These are phyloP conservation scores for Sclerotiophoma versabilis DNA, from an alignment of 2,329 filamentous ascomycete genomes.

Conservation along the genomic window DNA sequence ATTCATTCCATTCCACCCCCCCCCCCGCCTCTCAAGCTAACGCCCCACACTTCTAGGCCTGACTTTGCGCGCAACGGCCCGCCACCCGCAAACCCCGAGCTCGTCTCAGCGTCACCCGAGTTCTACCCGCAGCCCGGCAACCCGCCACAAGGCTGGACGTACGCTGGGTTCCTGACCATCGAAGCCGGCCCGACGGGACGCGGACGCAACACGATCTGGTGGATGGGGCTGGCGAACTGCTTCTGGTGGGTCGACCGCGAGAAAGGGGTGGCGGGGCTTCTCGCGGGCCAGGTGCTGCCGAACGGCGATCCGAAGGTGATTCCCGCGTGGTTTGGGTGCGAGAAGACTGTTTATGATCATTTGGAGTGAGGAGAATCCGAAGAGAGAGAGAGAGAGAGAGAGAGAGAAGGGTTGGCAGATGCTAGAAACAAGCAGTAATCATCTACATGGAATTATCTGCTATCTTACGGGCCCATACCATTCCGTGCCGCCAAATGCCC, in stretches of 20 bases:
- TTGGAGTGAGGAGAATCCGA: slow-evolving; percentile 20
- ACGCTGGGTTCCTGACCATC: slow-evolving; percentile 63
- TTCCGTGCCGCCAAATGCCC: background rate
- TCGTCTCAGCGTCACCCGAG: slow-evolving; percentile 58
- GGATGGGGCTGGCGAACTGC: slow-evolving; percentile 67
- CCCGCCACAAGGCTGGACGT: slow-evolving; percentile 69
- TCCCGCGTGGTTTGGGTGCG: slow-evolving; percentile 43
- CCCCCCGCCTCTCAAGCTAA: too few species aligned
- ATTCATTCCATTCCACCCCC: background rate
- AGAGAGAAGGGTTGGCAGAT: background rate
- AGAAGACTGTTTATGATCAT: slow-evolving; percentile 49
- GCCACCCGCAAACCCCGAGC: slow-evolving; percentile 57
- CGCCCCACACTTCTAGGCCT: slow-evolving; percentile 44
- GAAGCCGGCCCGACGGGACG: slow-evolving; percentile 60
- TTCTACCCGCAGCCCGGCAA: slow-evolving; percentile 57
- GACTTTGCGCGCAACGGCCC: slow-evolving; percentile 57
- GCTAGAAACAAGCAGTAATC: too few species aligned
- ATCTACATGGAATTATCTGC: too few species aligned
- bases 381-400: background rate
- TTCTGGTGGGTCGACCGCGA: slow-evolving; percentile 71
- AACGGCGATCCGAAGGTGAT: slow-evolving; percentile 45
- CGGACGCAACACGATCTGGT: slow-evolving; percentile 59
- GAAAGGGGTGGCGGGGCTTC: slow-evolving; percentile 59
- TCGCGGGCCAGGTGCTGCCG: slow-evolving; percentile 43
- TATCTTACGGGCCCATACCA: background rate